Percentiles rank a stretch among this genome's conserved stretches.
These are phyloP conservation scores for Pyrus bretschneideri DNA, from an alignment of 306 rosid genomes.

Conservation along the genomic window DNA sequence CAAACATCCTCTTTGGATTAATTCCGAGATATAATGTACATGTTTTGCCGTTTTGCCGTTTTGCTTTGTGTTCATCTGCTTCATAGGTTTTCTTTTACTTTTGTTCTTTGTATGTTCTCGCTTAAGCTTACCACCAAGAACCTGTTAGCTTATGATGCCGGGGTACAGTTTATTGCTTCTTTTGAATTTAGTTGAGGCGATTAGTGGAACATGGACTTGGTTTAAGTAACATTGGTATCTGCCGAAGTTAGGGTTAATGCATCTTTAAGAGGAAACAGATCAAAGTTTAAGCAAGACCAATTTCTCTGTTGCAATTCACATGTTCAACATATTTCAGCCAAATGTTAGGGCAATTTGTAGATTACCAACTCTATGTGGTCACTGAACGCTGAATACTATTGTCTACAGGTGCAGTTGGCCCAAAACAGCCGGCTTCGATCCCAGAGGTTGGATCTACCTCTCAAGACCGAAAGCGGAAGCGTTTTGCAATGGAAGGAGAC, in stretches of 20 bases:
- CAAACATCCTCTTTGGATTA: background rate
- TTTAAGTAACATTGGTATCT: background rate
- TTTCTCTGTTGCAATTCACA: background rate
- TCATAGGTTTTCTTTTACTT: background rate
- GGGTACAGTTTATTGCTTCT: background rate
- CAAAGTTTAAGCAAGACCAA: background rate
- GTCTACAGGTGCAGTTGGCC: constrained; percentile 44
- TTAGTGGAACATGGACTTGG: background rate
- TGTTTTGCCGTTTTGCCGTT: background rate
- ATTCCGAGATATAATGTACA: background rate
- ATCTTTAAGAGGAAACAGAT: background rate
- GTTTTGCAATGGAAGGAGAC: constrained; percentile 42
- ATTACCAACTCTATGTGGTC: background rate
- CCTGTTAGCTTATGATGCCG: background rate
- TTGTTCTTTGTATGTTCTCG: background rate
- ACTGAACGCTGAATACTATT: background rate
- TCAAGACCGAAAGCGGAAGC: constrained; percentile 73
- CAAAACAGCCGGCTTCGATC: constrained; percentile 46
- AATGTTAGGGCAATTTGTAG: background rate
- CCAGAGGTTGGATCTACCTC: constrained; percentile 75
- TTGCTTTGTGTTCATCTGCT: background rate
- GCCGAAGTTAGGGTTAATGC: background rate
- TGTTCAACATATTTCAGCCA: background rate
- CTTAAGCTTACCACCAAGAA: background rate
- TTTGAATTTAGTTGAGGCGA: background rate